These are phyloP conservation scores for Logfia minima DNA, from an alignment of 129 eudicot species.

Conservation along the genomic window DNA sequence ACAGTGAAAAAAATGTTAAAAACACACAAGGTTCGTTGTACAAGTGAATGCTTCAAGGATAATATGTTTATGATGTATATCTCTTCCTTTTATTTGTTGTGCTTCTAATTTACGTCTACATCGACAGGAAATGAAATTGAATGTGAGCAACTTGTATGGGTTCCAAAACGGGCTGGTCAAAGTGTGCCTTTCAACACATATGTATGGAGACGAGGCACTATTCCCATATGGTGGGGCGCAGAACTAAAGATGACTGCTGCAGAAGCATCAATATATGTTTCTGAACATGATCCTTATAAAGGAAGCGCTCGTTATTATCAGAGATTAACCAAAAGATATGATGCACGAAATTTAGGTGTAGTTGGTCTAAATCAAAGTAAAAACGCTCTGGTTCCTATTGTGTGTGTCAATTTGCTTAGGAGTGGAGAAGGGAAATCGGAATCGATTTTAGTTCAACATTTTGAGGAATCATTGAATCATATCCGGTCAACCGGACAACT, in stretches of 20 bases:
- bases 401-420: constrained; percentile 78
- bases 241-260: constrained; percentile 89
- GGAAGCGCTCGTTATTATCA: constrained; percentile 84
- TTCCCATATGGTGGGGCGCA: constrained; percentile 99
- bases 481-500: constrained; percentile 70
- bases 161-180: constrained; percentile 62
- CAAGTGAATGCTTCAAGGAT: neutral
- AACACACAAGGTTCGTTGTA: neutral
- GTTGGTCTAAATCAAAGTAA: constrained; percentile 53
- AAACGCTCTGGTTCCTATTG: constrained; percentile 65
- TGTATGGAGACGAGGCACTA: constrained; percentile 89
- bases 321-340: constrained; percentile 79
- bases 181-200: constrained; percentile 83
- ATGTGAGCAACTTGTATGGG: constrained; percentile 95
- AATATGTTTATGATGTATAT: neutral
- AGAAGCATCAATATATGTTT: constrained; percentile 89
- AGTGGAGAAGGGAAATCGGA: constrained; percentile 90
- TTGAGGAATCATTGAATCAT: constrained; percentile 72
- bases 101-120: constrained; percentile 1
- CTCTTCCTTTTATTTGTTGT: constrained; percentile 9
- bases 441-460: constrained; percentile 81
- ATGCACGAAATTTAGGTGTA: constrained; percentile 46
- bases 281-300: constrained; percentile 78
- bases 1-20: neutral
- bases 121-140: constrained; percentile 84